These are phyloP conservation scores for Stagonosporopsis vannaccii DNA, from an alignment of 2,329 filamentous ascomycete species.

Conservation along the genomic window DNA sequence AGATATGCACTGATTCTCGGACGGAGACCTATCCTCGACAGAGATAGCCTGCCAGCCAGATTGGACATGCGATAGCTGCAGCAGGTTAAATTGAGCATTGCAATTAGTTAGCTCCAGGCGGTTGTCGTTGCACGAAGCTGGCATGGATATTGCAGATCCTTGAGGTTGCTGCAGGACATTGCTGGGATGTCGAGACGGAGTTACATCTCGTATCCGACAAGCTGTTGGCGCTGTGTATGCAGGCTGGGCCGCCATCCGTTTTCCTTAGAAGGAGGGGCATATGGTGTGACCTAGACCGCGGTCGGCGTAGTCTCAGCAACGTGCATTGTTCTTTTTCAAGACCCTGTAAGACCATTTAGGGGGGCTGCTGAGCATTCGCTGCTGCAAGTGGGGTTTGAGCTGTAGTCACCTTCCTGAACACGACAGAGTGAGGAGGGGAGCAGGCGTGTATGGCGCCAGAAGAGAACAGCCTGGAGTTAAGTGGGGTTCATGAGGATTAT, in stretches of 20 bases:
- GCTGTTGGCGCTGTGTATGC: conserved; percentile 8
- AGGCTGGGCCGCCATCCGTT: conserved; percentile 8
- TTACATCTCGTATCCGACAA: conserved; percentile 8
- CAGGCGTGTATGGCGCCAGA: background rate
- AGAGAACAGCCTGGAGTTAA: background rate
- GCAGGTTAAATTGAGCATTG: conserved; percentile 7
- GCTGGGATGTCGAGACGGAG: conserved; percentile 6
- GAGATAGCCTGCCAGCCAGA: background rate
- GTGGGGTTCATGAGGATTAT: conserved; percentile 4
- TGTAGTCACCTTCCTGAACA: conserved; percentile 3
- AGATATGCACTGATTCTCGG: conserved; percentile 8
- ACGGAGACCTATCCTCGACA: background rate
- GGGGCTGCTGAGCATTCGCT: conserved; percentile 4
- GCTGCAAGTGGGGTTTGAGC: conserved; percentile 10
- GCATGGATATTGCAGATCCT: conserved; percentile 8
- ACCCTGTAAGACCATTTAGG: background rate
- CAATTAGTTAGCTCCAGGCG: conserved; percentile 2
- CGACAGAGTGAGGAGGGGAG: conserved; percentile 1
- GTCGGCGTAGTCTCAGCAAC: conserved; percentile 3
- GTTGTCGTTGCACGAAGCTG: conserved; percentile 9
- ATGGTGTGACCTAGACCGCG: conserved; percentile 1
- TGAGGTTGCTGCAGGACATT: background rate
- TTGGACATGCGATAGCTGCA: conserved; percentile 9
- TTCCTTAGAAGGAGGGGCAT: conserved; percentile 12
- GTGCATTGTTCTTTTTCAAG: background rate